These are phyloP conservation scores for Melanomma pulvis-pyrius DNA, from an alignment of 495 filamentous ascomycete genomes.

Conservation along the genomic window DNA sequence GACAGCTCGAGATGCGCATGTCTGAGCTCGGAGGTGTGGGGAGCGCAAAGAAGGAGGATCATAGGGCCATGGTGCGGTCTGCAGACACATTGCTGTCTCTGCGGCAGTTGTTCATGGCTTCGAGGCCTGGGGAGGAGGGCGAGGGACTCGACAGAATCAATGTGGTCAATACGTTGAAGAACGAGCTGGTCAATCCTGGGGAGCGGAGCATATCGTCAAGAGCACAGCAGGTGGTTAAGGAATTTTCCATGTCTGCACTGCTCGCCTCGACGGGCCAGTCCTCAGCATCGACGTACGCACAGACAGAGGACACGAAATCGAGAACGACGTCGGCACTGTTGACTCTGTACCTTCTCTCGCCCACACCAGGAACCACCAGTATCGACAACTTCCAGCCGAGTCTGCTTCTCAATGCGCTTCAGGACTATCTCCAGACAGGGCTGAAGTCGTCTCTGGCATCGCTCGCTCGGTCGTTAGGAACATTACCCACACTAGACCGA, in stretches of 20 bases:
- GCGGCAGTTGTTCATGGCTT: slow-evolving; percentile 68
- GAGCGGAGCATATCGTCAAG: slow-evolving; percentile 68
- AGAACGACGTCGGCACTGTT: slow-evolving; percentile 73
- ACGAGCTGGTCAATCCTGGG: slow-evolving; percentile 66
- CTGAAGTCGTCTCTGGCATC: slow-evolving; percentile 74
- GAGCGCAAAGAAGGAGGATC: slow-evolving; percentile 58
- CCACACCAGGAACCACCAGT: slow-evolving; percentile 47
- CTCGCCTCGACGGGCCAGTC: slow-evolving; percentile 34
- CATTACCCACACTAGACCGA: slow-evolving; percentile 79
- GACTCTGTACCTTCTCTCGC: slow-evolving; percentile 81
- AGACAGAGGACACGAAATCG: slow-evolving; percentile 75
- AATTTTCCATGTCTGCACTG: slow-evolving; percentile 80
- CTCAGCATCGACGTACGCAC: slow-evolving; percentile 66
- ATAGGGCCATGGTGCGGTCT: slow-evolving; percentile 75
- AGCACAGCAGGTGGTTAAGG: slow-evolving; percentile 78
- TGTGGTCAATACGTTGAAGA: slow-evolving; percentile 66
- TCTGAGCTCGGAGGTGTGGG: slow-evolving; percentile 56
- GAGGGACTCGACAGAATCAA: slow-evolving; percentile 72
- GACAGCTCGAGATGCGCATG: slow-evolving; percentile 85
- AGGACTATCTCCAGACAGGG: slow-evolving; percentile 75
- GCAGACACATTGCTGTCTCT: slow-evolving; percentile 74
- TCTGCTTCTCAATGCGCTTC: slow-evolving; percentile 73
- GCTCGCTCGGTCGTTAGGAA: slow-evolving; percentile 71
- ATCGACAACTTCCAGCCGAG: slow-evolving; percentile 63
- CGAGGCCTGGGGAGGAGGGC: slow-evolving; percentile 69